Evolutionary conservation across 345 rosid species (phyloP), one percentile per base, ranked within the genome.

Genomic region (Hirschfeldia incana): DNA sequence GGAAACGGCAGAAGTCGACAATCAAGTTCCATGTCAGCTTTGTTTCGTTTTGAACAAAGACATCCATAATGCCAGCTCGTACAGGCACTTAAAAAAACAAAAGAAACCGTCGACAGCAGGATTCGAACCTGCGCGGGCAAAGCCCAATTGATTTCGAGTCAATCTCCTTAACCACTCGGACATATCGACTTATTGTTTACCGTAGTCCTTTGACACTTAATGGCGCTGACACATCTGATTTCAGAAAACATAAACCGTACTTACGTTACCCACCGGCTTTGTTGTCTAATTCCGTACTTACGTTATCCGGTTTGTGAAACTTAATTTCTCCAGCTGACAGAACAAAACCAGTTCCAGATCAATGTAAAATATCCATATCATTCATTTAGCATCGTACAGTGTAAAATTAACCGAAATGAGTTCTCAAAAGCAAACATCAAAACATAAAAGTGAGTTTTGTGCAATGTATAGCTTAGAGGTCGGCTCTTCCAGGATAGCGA

Each of bases 141-240:
- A 81, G 94, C 94, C 98, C 97, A 94, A 92, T 92, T 90, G 97
- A 94, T 89, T 94, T 94, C 97, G 96, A 92, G 92, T 92, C 97
- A 92, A 91, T 94, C 96, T 92, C 96, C 97, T 94, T 90, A 90
- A 90, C 78, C 78, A 65, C 78, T 74, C 78, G 78, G 78, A 74
- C 78, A 74, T 74, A 74, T 74, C 53, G 78, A 32, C 39, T 7
- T 63, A 1, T 51, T n/a, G 57, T 13, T 1, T 49, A 21, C 21
- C 21, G 21, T 21, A 21, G 21, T 21, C 21, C 21, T 21, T 21
- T 21, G 21, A 21, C 21, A 21, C 21, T 21, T 21, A 21, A 21
- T 21, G 21, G 21, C 21, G 21, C 21, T 21, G 21, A 21, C 21
- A 21, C 21, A 21, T 21, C 21, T 21, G 21, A 1, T 21, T 21